These are phyloP conservation scores for Phytopythium montanum DNA, from an alignment of 352 stramenopile species.

Conservation along the genomic window DNA sequence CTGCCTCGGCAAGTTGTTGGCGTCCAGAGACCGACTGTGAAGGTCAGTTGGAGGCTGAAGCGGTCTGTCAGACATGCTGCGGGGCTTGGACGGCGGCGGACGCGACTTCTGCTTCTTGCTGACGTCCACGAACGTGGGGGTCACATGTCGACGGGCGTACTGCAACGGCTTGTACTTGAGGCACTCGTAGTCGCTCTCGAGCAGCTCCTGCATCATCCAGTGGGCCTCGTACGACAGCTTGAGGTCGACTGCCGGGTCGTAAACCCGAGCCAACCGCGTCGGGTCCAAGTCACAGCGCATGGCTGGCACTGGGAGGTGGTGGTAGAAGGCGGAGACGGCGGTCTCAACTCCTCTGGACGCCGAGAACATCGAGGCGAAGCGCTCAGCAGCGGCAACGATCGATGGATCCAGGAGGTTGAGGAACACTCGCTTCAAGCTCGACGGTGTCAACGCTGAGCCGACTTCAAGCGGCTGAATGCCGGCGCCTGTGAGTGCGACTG, in stretches of 20 bases:
- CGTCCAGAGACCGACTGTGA: background rate
- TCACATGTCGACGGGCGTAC: conserved; percentile 42
- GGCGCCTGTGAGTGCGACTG: background rate
- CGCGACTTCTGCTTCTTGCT: background rate
- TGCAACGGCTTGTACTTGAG: conserved; percentile 82
- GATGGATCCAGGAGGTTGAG: conserved; percentile 33
- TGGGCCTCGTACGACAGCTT: conserved; percentile 42
- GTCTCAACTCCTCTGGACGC: conserved; percentile 52
- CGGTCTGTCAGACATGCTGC: background rate
- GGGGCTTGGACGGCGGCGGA: background rate
- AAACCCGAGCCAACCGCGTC: conserved; percentile 29
- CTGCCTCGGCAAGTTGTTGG: background rate
- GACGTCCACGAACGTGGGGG: conserved; percentile 25
- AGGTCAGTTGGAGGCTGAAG: background rate
- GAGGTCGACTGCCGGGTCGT: conserved; percentile 26
- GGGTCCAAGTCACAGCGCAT: conserved; percentile 69
- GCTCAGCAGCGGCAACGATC: conserved; percentile 33
- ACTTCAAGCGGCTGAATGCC: background rate
- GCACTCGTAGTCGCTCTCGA: conserved; percentile 15
- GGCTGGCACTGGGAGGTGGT: conserved; percentile 57
- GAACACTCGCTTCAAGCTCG: conserved; percentile 61
- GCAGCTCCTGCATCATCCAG: conserved; percentile 3
- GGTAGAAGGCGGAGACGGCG: conserved; percentile 69
- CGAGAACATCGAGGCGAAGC: conserved; percentile 39
- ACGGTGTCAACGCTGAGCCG: conserved; percentile 17